Base-by-base conservation (phyloP, 1,284 basidiomycete genomes). In the Trichosporon sp. region DNA sequence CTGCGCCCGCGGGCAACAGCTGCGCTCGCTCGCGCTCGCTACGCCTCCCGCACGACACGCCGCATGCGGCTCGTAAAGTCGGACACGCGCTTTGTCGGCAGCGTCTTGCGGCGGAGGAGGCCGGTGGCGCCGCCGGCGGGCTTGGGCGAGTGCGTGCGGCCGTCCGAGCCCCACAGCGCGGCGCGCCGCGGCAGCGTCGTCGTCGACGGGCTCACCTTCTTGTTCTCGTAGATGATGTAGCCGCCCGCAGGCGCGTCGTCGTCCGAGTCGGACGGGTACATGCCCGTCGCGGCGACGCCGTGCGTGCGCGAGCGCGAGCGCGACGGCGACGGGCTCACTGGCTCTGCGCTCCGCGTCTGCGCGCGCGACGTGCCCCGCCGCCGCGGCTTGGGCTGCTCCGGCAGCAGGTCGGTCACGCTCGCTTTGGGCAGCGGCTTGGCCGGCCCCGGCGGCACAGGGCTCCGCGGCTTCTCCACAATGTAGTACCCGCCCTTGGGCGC, bases 241-340 rank as follows among this genome's bases (percentile, higher is more conserved):
- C 80, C 81, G 5, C 79, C 80, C 0, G 74, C 69, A 0, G 82
- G 81, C 1, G 75, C 76, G n/a, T 83, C 82, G 9, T 83, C 82
- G 73, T 83, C 82, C 13, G 82, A 83, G 64, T 83, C 81, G 3
- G 80, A 81, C 2, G 77, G 76, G 29, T 77, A 76, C 23, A 77
- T 44, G 42, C 76, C 77, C 13, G 74, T 70, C 4, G 65, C 47
- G 11, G 68, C 66, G 3, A 69, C 60, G n/a, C 31, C 38, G 31
- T 25, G 56, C 44, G 53, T 56, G 12, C n/a, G 62, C 68, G 35
- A 7, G 35, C 60, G 34, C 68, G 66, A 44, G 29, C 32, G 32
- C 1, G 68, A 38, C 18, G 35, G 62, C 25, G 51, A 38, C 25
- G 23, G 64, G 8, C 42, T 44, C 6, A 31, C 27, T 9, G 23